Conservation (phyloP, 805 yeast genomes). For the Tetrapisispora namnaoensis region DNA sequence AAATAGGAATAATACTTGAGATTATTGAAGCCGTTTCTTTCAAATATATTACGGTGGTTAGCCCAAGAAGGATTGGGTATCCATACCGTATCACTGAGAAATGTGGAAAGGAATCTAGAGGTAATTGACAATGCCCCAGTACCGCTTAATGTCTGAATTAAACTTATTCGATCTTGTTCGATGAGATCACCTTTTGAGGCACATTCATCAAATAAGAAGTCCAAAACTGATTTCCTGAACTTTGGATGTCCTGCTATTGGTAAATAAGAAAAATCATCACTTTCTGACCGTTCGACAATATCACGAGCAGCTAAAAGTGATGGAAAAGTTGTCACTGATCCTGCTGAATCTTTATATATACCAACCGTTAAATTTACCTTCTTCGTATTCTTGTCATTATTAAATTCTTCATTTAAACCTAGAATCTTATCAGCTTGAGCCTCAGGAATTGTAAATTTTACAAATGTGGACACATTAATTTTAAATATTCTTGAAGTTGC, state of each 20-base stretch:
- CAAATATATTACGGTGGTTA: slow-evolving; percentile 75
- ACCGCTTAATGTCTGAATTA: slow-evolving; percentile 86
- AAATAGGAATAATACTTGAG: slow-evolving; percentile 63
- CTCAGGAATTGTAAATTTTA: slow-evolving; percentile 26
- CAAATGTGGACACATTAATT: neutral
- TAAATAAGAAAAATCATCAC: slow-evolving; percentile 43
- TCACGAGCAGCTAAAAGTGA: slow-evolving; percentile 24
- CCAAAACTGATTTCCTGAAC: slow-evolving; percentile 57
- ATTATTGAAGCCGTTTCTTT: slow-evolving; percentile 53
- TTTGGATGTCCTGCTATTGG: slow-evolving; percentile 72
- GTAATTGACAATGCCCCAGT: slow-evolving; percentile 89
- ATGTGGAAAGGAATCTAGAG: slow-evolving; percentile 60
- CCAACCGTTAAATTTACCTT: slow-evolving; percentile 44
- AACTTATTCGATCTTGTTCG: slow-evolving; percentile 55
- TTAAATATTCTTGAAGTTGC: no score
- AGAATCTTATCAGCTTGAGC: slow-evolving; percentile 85
- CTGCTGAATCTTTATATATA: slow-evolving; percentile 81
- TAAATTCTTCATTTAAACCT: slow-evolving; percentile 68
- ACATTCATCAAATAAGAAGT: slow-evolving; percentile 63
- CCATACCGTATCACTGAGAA: slow-evolving; percentile 38
- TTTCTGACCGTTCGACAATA: slow-evolving; percentile 36
- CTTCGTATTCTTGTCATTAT: slow-evolving; percentile 47
- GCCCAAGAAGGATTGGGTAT: slow-evolving; percentile 93
- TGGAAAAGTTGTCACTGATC: slow-evolving; percentile 38
- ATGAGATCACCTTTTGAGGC: slow-evolving; percentile 39